Evolutionary conservation across 2,329 filamentous ascomycete genomes (phyloP), one percentile per base, ranked within the genome.

Genomic region (Microdochium trichocladiopsis): DNA sequence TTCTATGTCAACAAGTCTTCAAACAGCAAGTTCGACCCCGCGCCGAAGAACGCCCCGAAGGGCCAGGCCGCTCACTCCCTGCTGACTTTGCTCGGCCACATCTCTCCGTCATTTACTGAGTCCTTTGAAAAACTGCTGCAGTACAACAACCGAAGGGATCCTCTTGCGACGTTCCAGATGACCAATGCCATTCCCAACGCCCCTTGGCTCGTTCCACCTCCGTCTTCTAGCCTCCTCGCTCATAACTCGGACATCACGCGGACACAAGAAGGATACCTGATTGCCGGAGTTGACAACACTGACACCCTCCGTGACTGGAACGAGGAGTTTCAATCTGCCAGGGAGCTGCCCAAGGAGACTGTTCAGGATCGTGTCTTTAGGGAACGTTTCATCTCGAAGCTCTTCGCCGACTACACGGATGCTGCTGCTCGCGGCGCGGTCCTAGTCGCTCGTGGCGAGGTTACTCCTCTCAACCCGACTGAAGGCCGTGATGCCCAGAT

Each of bases 271-370:
- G 89, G 88, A 49, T 96, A 90, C 66, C 76, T 99, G 55, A 84
- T 97, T 55, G 83, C 89, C 21, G 95, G 95, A 25, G 86, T 92
- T 24, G 94, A 99, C 64, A 96, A 93, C 66, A 90, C 90, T 0
- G 94, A 99, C 65, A 96, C 91, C 4, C 76, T 99, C 57, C 84
- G 94, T 53, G 94, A 99, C 69, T 99, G 95, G 93, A 99, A 99
- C 62, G 94, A 99, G 69, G 94, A 99, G 66, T 95, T 99, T 66
- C 94, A 99, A 70, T 96, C 93, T 2, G 96, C 94, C 11, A 86
- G 90, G 62, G 94, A 99, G 69, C 80, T 99, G 57, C 92, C 93
- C 31, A 93, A 91, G 65, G 93, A 96, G 58, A 90, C 86, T 8
- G 88, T 99, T 11, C 93, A 96, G 69, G 94, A 99, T 66, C 85